Evolutionary conservation across 345 rosid genomes (phyloP).

Genomic region (Eucalyptus polybractea): DNA sequence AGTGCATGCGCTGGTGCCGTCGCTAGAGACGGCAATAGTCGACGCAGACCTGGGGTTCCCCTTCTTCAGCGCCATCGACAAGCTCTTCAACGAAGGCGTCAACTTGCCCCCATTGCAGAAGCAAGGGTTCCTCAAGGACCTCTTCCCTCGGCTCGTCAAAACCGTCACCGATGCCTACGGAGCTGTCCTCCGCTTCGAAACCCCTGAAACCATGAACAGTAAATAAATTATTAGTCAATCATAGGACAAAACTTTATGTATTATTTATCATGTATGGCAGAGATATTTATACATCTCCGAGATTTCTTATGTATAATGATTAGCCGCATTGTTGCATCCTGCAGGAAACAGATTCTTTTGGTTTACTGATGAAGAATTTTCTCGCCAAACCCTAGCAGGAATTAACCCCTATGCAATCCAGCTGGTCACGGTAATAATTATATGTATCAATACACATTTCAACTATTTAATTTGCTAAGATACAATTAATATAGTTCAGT

Average conservation of each 20-base stretch:
- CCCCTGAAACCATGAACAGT: slow-evolving; percentile 42
- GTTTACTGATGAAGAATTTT: slow-evolving; percentile 73
- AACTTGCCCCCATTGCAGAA: slow-evolving; percentile 9
- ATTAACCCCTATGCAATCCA: slow-evolving; percentile 49
- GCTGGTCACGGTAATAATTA: slow-evolving; percentile 33
- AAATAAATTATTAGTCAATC: not conserved
- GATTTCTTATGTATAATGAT: not conserved
- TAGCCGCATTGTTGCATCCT: not conserved
- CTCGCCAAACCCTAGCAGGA: slow-evolving; percentile 66
- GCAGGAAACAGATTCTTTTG: slow-evolving; percentile 66
- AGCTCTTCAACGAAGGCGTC: slow-evolving; percentile 49
- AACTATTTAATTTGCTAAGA: not conserved
- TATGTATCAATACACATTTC: not conserved
- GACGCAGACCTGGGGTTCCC: slow-evolving; percentile 41
- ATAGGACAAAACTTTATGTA: not conserved
- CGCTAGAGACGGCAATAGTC: slow-evolving; percentile 20
- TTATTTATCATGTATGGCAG: not conserved
- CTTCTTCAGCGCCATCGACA: slow-evolving; percentile 46
- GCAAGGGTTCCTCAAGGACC: slow-evolving; percentile 6
- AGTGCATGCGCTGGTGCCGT: slow-evolving; percentile 41
- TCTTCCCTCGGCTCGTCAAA: slow-evolving; percentile 52
- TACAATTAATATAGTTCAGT: not conserved
- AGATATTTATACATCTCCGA: not conserved
- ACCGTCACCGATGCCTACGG: slow-evolving; percentile 8
- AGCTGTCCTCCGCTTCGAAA: slow-evolving; percentile 38